A percentile compares a stretch with the other conserved stretches of the same genome.
Evolutionary conservation across 1,284 basidiomycete genomes (phyloP).

Genomic region (Ceraceosorus bombacis): DNA sequence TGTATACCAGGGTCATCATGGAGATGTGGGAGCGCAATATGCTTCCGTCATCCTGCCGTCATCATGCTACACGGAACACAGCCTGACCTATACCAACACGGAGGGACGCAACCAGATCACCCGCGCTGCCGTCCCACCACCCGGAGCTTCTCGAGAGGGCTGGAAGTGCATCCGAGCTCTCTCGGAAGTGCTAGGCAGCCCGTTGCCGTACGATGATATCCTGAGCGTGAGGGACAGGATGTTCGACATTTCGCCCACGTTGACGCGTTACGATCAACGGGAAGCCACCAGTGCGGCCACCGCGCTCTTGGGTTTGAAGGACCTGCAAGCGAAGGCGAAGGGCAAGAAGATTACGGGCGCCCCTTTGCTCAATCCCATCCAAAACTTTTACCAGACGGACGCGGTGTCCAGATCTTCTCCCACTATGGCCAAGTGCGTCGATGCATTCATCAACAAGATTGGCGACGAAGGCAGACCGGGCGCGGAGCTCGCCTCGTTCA

Average conservation of each 20-base stretch:
- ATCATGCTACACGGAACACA: constrained; percentile 93
- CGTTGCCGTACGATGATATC: constrained; percentile 85
- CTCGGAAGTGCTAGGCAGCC: constrained; percentile 72
- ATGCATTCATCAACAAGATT: constrained; percentile 25
- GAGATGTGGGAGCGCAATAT: constrained; percentile 89
- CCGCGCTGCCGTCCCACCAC: constrained; percentile 85
- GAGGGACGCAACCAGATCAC: constrained; percentile 89
- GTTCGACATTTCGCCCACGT: constrained; percentile 90
- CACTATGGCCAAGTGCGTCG: constrained; percentile 44
- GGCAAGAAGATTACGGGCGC: constrained; percentile 36
- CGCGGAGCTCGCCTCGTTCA: no score
- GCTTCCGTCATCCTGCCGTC: constrained; percentile 93
- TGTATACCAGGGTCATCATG: constrained; percentile 98
- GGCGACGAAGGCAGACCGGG: no score
- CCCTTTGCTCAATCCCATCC: constrained; percentile 70
- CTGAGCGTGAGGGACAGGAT: constrained; percentile 81
- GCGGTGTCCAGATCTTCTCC: constrained; percentile 55
- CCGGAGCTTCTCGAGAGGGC: constrained; percentile 88
- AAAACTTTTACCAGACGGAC: constrained; percentile 95
- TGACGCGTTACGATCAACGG: constrained; percentile 78
- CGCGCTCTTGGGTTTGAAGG: constrained; percentile 31
- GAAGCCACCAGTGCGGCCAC: constrained; percentile 62
- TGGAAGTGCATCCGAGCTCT: constrained; percentile 98
- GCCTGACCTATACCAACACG: constrained; percentile 89
- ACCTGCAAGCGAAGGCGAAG: constrained; percentile 13